These are phyloP conservation scores for Dryas octopetala DNA, from an alignment of 306 rosid species.

Conservation along the genomic window DNA sequence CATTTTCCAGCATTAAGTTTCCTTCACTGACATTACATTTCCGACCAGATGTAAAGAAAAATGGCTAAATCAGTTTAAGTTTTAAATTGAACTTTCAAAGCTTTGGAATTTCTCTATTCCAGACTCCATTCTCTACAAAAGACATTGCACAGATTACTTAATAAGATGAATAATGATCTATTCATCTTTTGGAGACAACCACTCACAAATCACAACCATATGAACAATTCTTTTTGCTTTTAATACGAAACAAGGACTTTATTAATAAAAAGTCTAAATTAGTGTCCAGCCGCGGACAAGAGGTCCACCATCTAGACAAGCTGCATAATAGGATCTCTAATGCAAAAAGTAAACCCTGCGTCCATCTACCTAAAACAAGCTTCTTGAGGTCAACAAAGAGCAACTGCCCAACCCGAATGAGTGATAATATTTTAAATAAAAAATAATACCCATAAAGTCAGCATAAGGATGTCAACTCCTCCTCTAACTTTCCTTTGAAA, in stretches of 20 bases:
- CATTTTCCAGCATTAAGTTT: neutral
- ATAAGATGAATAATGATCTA: neutral
- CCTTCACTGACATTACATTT: neutral
- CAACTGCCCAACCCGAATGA: neutral
- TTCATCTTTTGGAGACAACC: neutral
- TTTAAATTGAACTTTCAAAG: neutral
- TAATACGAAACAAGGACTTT: neutral
- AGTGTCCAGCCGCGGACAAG: no score
- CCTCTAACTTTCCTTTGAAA: neutral
- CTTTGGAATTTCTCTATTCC: neutral
- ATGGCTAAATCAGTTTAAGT: neutral
- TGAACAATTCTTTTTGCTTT: neutral
- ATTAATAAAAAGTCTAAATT: no score
- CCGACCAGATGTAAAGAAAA: neutral
- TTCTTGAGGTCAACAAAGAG: neutral
- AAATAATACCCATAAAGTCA: no score
- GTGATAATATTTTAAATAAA: neutral
- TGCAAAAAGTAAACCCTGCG: neutral
- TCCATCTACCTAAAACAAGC: neutral
- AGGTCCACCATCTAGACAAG: no score
- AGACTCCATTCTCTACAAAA: neutral
- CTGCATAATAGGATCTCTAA: neutral
- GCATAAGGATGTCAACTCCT: neutral
- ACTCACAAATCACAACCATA: neutral
- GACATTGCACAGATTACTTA: neutral